A percentile compares a stretch with the other conserved stretches of the same genome.
phyloP scores from a whole-genome alignment of 495 filamentous ascomycete species.

The Amniculicola lignicola region DNA sequence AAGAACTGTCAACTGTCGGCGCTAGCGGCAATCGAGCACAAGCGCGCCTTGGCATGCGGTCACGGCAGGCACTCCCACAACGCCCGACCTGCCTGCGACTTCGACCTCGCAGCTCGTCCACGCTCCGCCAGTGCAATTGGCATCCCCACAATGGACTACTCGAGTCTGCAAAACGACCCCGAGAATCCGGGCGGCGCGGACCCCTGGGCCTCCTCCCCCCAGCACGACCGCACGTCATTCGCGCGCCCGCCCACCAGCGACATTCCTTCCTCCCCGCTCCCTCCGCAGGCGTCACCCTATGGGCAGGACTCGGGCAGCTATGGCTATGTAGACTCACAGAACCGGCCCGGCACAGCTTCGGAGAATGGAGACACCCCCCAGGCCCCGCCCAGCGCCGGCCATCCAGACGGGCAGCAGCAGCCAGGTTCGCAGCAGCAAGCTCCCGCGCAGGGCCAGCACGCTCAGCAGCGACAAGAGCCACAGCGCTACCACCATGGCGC shows the following conservation, averaged over 20 bases:
- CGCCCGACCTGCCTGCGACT: neutral
- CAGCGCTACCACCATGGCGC: slow-evolving; percentile 44
- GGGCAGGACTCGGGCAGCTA: slow-evolving; percentile 27
- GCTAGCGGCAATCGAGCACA: slow-evolving; percentile 4
- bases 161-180: slow-evolving; percentile 68
- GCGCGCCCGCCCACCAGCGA: slow-evolving; percentile 48
- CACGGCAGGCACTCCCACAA: neutral
- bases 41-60: slow-evolving; percentile 3
- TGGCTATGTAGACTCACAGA: slow-evolving; percentile 28
- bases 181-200: slow-evolving; percentile 67
- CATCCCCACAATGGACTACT: slow-evolving; percentile 71
- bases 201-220: slow-evolving; percentile 77
- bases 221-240: slow-evolving; percentile 57
- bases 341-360: slow-evolving; percentile 21
- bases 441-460: slow-evolving; percentile 43
- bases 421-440: slow-evolving; percentile 46
- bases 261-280: slow-evolving; percentile 54
- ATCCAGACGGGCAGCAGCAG: slow-evolving; percentile 43
- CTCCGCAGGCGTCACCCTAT: slow-evolving; percentile 45
- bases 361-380: slow-evolving; percentile 44
- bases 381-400: slow-evolving; percentile 44
- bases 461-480: slow-evolving; percentile 46
- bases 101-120: neutral
- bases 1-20: no score
- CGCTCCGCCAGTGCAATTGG: slow-evolving; percentile 13